Base-by-base conservation (phyloP, 2,329 filamentous ascomycete species). In the Claviceps cyperi region DNA sequence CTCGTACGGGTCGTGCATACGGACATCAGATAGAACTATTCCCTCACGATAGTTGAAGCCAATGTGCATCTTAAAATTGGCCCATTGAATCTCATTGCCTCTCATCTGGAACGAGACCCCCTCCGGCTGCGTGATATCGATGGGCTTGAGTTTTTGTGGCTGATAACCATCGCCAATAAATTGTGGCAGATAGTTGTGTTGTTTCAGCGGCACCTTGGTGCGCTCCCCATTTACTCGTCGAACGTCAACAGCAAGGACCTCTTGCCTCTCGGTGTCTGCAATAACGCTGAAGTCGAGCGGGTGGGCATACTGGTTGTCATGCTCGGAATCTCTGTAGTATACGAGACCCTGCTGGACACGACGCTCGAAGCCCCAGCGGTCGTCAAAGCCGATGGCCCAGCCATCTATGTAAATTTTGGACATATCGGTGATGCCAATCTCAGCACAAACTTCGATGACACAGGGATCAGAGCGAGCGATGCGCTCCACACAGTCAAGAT, bases 311-410 rank as follows among this genome's bases (percentile, higher is more conserved):
- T 74, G 72, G 56, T 80, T 79, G 36, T 90, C 85, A 56, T 85
- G 80, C 14, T 79, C 60, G 52, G 85, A 77, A 37, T 81, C 83
- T 39, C 86, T 78, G 62, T 88, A 90, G 68, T 90, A 90, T 76
- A 87, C 86, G 28, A 91, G 69, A 13, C 84, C 86, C 68, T 91
- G 86, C 66, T 91, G 86, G 8, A 90, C 74, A 51, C 86, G 77
- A 38, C 85, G 73, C 50, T 74, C 72, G 51, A 71, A 84, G 47
- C 85, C 85, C 64, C 87, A 90, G 46, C 86, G 80, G 62, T 86
- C 78, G 58, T 91, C 86, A 55, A 86, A 85, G 35, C 86, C 86
- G 64, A 91, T 89, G 1, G 86, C 88, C 86, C 86, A 91, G 41
- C 83, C 84, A 63, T 91, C 86, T 63, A 86, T 84, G 66, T 85